Base-by-base conservation (phyloP, 2,329 filamentous ascomycete genomes). In the Fusarium transvaalense region DNA sequence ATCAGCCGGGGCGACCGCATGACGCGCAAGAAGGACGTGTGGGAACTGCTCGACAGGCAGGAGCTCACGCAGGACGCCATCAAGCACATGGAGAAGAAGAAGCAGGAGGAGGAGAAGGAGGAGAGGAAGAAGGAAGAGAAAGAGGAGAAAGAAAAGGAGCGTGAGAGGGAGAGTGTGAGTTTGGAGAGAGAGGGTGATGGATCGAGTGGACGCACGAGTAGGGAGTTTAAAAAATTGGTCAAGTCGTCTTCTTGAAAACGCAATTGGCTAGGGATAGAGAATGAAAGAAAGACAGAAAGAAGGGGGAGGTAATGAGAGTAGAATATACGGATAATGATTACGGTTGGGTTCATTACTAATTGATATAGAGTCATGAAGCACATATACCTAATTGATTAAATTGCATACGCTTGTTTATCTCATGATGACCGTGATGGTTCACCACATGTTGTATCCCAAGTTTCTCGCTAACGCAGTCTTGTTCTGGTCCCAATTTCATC, bases 11-110 rank as follows among this genome's bases (percentile, higher is more conserved):
- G 93, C 2, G 92, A 95, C 75, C 86, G 89, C 21, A 87, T 86
- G 66, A 94, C 92, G 3, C 84, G 93, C 51, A 97, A 97, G 84
- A 95, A 94, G 85, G 92, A 97, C 41, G 92, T 97, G 0, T 83
- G 94, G 23, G 90, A 94, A 74, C 85, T 90, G 43, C 87, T 96
- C 79, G 88, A 92, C 73, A 83, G 92, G 31, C 93, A 96, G 76
- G 88, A 93, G 67, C 78, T 97, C 57, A 97, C 93, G 50, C 76
- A 83, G 32, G 81, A 87, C 56, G 85, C 85, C 10, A 85, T 85
- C 53, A 80, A 83, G 61, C 82, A 83, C 54, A 78, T 84, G 60
- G 79, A 82, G 71, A 83, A 83, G 68, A 82, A 83, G 74, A 68
- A 74, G 57, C 71, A 76, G 31, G 72, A 74, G 51, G 64, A 73